These are phyloP conservation scores for Metarhizium rileyi DNA, from an alignment of 2,329 filamentous ascomycete genomes.

Conservation along the genomic window DNA sequence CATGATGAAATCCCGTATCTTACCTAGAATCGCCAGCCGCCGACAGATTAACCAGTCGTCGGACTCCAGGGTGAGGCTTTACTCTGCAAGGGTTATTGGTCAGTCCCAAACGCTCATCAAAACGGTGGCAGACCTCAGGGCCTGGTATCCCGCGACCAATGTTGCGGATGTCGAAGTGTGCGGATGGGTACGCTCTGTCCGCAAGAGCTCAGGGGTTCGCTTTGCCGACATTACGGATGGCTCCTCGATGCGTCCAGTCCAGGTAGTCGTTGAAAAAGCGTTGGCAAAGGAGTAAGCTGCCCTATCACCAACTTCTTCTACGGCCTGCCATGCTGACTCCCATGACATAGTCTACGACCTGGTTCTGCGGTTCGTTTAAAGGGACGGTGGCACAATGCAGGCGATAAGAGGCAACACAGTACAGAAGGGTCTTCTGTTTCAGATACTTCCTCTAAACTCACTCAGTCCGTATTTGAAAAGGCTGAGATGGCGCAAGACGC, in stretches of 20 bases:
- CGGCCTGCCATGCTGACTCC: constrained; percentile 8
- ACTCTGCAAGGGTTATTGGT: constrained; percentile 24
- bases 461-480: not conserved
- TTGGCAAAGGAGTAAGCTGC: constrained; percentile 60
- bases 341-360: constrained; percentile 56
- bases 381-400: constrained; percentile 55
- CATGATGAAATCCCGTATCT: constrained; percentile 1
- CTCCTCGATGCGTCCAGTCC: constrained; percentile 66
- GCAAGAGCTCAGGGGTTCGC: constrained; percentile 73
- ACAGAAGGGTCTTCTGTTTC: constrained; percentile 3
- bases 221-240: constrained; percentile 87
- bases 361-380: constrained; percentile 70
- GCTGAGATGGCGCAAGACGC: not conserved
- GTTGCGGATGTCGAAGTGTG: constrained; percentile 50
- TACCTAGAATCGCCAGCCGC: not conserved
- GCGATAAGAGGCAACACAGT: constrained; percentile 1
- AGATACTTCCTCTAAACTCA: constrained; percentile 1
- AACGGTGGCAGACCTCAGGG: constrained; percentile 47
- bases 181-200: constrained; percentile 75
- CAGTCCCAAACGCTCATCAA: constrained; percentile 23
- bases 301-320: constrained; percentile 3
- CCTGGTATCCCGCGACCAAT: constrained; percentile 35
- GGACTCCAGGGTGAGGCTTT: constrained; percentile 13
- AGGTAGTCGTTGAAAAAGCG: constrained; percentile 67
- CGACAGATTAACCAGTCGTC: not conserved